A percentile compares a stretch with the other conserved stretches of the same genome.
Evolutionary conservation across 2,329 filamentous ascomycete species (phyloP).

Genomic region (Colletotrichum musicola): DNA sequence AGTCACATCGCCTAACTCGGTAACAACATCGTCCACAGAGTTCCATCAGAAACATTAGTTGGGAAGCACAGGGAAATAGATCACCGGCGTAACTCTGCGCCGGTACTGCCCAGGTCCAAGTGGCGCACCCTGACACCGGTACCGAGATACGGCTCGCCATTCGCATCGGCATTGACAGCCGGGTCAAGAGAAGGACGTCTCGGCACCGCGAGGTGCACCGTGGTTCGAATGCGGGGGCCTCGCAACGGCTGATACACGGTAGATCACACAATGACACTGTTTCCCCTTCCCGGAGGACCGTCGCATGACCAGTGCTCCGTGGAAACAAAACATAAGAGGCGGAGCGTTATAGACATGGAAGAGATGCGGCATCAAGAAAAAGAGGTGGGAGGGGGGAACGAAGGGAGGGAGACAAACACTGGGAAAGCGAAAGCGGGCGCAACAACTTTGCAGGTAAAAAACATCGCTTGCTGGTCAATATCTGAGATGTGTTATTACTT

Average conservation of each 20-base stretch:
- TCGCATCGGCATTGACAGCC: not conserved
- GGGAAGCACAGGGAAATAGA: no score
- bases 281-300: not conserved
- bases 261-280: conserved; percentile 12
- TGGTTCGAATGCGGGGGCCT: not conserved
- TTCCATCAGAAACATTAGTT: no score
- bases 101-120: no score
- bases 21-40: no score
- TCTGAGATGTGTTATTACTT: conserved; percentile 6
- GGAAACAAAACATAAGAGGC: conserved; percentile 19
- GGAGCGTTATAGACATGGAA: conserved; percentile 4
- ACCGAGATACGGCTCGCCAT: not conserved
- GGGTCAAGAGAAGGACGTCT: not conserved
- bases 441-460: no score
- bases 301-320: conserved; percentile 4
- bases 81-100: no score
- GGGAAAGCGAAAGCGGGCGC: conserved; percentile 7
- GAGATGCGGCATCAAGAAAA: no score
- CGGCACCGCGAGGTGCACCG: not conserved
- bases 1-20: no score
- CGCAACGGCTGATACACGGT: conserved; percentile 10
- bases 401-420: not conserved
- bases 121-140: not conserved
- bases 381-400: not conserved
- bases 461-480: conserved; percentile 6